phyloP scores from a whole-genome alignment of 2,329 filamentous ascomycete species.

The Aspergillus sp. region DNA sequence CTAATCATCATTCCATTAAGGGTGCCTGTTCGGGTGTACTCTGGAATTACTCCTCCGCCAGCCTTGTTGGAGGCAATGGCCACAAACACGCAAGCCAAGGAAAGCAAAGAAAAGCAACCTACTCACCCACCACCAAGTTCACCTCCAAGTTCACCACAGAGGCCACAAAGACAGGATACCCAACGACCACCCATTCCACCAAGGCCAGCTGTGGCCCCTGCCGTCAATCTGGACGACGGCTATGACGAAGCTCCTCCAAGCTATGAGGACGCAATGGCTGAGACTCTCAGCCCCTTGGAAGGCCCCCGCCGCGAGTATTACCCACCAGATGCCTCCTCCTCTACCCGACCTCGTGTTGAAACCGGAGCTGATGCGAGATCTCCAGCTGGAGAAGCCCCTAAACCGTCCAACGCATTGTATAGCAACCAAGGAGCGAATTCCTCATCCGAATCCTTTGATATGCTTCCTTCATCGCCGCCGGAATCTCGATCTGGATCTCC shows the following conservation, averaged over 20 bases:
- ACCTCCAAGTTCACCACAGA: too few species aligned
- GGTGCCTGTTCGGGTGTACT: constrained; percentile 78
- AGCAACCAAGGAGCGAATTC: constrained; percentile 24
- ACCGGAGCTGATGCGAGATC: constrained; percentile 40
- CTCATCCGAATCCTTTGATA: constrained; percentile 42
- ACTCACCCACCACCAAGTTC: constrained; percentile 18
- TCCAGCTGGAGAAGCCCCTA: constrained; percentile 33
- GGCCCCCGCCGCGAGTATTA: constrained; percentile 60
- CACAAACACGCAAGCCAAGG: constrained; percentile 26
- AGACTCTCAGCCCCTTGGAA: constrained; percentile 71
- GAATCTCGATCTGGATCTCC: constrained; percentile 37
- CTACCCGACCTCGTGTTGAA: constrained; percentile 28
- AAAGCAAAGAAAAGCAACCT: constrained; percentile 21
- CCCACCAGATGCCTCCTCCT: constrained; percentile 40
- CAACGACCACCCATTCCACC: constrained; percentile 43
- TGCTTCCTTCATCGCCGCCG: constrained; percentile 38
- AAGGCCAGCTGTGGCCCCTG: constrained; percentile 31
- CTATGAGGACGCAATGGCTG: constrained; percentile 90
- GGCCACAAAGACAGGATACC: constrained; percentile 21
- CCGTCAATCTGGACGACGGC: constrained; percentile 22
- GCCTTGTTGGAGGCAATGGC: constrained; percentile 70
- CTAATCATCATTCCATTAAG: constrained; percentile 75
- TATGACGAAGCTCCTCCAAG: constrained; percentile 83
- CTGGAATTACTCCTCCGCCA: constrained; percentile 78
- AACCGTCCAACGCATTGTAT: constrained; percentile 24